Evolutionary conservation across 2,329 filamentous ascomycete species (phyloP).

Genomic region (Cryphonectria naterciae): DNA sequence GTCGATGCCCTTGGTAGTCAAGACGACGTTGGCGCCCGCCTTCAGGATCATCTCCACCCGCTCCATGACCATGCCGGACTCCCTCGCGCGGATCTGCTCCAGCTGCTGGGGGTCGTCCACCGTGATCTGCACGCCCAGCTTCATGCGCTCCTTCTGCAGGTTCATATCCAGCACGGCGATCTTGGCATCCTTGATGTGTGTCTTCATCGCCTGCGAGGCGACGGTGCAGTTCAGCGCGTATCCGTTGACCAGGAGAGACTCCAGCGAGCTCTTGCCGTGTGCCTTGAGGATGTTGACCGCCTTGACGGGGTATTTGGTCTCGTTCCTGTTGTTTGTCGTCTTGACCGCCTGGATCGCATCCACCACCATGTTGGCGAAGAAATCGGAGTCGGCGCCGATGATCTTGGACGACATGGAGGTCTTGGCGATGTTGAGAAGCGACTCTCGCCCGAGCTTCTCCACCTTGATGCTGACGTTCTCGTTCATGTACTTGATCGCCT

Average conservation of each 20-base stretch:
- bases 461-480: conserved; percentile 98
- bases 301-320: conserved; percentile 97
- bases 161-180: conserved; percentile 98
- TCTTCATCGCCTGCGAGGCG: conserved; percentile 97
- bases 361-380: conserved; percentile 97
- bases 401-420: conserved; percentile 99
- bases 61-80: conserved; percentile 91
- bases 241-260: conserved; percentile 90
- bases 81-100: conserved; percentile 93
- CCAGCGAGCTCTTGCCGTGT: conserved; percentile 87
- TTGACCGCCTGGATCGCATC: conserved; percentile 96
- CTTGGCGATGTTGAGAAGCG: conserved; percentile 91
- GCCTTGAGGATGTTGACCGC: conserved; percentile 99
- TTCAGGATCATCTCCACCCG: conserved; percentile 97
- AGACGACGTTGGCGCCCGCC: conserved; percentile 90
- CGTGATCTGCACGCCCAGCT: conserved; percentile 97
- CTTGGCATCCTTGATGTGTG: conserved; percentile 88
- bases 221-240: conserved; percentile 99
- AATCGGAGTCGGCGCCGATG: conserved; percentile 92
- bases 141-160: conserved; percentile 98
- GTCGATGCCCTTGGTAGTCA: conserved; percentile 98
- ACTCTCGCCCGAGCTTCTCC: conserved; percentile 86
- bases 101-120: conserved; percentile 96
- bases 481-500: conserved; percentile 98
- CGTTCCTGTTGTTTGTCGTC: conserved; percentile 85